Conservation (phyloP, 1,284 basidiomycete genomes). For the Moesziomyces antarcticus region DNA sequence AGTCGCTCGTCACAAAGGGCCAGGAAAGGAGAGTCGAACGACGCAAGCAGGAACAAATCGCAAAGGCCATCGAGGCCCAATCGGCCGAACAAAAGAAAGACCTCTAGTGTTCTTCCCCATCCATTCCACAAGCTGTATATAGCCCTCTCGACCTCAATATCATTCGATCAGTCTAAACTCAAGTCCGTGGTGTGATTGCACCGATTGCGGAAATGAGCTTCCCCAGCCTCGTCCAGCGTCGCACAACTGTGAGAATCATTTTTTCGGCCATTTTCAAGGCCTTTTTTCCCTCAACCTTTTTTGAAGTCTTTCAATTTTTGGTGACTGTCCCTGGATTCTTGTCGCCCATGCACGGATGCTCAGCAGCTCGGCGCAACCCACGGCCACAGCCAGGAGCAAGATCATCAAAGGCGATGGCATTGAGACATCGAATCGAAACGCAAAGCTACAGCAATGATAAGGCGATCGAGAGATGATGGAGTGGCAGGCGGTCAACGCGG, state of each 20-base stretch:
- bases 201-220: too few relatives aligned
- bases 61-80: slow-evolving; percentile 12
- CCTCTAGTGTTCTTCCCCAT: slow-evolving; percentile 4
- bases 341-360: too few relatives aligned
- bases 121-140: not conserved
- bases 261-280: too few relatives aligned
- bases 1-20: slow-evolving; percentile 40
- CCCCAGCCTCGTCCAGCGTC: too few relatives aligned
- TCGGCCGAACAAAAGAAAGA: slow-evolving; percentile 30
- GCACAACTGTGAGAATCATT: too few relatives aligned
- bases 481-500: too few relatives aligned
- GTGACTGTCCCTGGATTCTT: too few relatives aligned
- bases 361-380: too few relatives aligned
- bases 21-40: slow-evolving; percentile 42
- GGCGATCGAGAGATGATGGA: not conserved
- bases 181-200: too few relatives aligned
- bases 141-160: not conserved
- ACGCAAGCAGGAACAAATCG: slow-evolving; percentile 35
- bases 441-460: not conserved
- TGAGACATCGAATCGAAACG: not conserved
- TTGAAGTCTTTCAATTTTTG: too few relatives aligned
- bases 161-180: too few relatives aligned
- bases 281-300: too few relatives aligned
- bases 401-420: not conserved
- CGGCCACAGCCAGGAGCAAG: not conserved